Base-by-base conservation (phyloP, 768 basidiomycete genomes). In the Erythrobasidium yunnanense region DNA sequence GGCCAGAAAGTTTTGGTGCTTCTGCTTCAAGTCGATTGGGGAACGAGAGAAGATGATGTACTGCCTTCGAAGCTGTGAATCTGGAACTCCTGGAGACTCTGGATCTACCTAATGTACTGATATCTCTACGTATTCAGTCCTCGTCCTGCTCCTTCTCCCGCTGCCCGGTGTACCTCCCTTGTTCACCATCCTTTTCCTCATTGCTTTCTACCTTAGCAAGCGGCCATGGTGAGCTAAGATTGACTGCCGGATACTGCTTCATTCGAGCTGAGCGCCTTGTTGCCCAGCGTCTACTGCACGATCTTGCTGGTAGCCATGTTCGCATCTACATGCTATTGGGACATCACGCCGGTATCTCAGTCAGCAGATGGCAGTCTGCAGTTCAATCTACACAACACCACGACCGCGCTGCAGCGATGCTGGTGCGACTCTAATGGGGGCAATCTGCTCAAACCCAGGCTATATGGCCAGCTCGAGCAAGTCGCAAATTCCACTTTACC, bases 31-130 rank as follows among this genome's bases (percentile, higher is more conserved):
- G n/a, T n/a, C 38, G n/a, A 11, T 11, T 11, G 38, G 11, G 11
- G n/a, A 42, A 42, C 38, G 11, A 42, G 38, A n/a, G 11, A 11
- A 25, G 13, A 51, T 51, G n/a, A 63, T 63, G 60, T 63, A 63
- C 49, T 63, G 60, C 46, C 47, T 63, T 6, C 4, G 60, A 23
- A 63, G 60, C 60, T 63, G 60, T 63, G 35, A 63, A 49, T 51
- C 13, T 18, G 5, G 52, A 18, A 6, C 5, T 54, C 6, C 17
- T 45, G 42, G 42, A 20, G 42, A 15, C 42, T 45, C 42, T 45
- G 42, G 42, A 15, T 45, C 15, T 15, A 15, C 20, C 15, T 15
- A 45, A 45, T 52, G 7, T 8, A 23, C 29, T 52, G 29, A 52
- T 22, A 52, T 52, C 50, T 52, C 15, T 22, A 55, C 23, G 34